Base-by-base conservation (phyloP, 2,329 filamentous ascomycete genomes). In the Fusarium denticulatum region DNA sequence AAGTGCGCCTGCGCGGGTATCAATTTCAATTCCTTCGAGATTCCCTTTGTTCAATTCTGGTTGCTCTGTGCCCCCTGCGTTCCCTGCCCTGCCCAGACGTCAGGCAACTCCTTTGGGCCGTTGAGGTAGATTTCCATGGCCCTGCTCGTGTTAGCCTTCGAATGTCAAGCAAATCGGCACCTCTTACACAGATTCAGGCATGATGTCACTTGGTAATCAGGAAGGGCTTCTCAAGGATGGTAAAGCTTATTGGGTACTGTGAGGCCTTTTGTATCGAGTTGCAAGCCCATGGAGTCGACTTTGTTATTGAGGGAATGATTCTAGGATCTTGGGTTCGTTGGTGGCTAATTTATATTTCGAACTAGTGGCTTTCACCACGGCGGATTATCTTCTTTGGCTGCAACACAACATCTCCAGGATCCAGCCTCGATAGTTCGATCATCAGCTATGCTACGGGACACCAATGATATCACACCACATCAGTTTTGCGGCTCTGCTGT, bases 401-500 rank as follows among this genome's bases (percentile, higher is more conserved):
- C 53, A 53, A 50, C 59, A 68, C 59, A 60, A 50, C 58, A 62
- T 67, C 57, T 57, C 49, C 37, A 59, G 62, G 57, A 62, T 64
- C 60, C 58, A 55, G 49, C 60, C 22, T 63, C 47, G 57, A 65
- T 40, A 60, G 55, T 60, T 76, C 42, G 52, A 76, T 78, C 63
- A 46, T 65, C 63, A 61, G 36, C 60, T 53, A 56, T 64, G 37
- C 65, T 46, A 5, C 32, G 32, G 40, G 55, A 71, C 64, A 68
- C 79, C 79, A 81, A 79, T 79, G 67, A 73, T 56, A 64, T 62
- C 49, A 67, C 67, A 74, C 70, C 78, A 81, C 79, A 79, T 81
- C 64, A 67, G 45, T 42, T 53, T 42, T 75, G 77, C 69, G 73
- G 69, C 76, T 79, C 75, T 74, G 69, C 66, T 70, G 42, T 43